These are phyloP conservation scores for Blastobotrys illinoisensis DNA, from an alignment of 1,139 yeast genomes.

Conservation along the genomic window DNA sequence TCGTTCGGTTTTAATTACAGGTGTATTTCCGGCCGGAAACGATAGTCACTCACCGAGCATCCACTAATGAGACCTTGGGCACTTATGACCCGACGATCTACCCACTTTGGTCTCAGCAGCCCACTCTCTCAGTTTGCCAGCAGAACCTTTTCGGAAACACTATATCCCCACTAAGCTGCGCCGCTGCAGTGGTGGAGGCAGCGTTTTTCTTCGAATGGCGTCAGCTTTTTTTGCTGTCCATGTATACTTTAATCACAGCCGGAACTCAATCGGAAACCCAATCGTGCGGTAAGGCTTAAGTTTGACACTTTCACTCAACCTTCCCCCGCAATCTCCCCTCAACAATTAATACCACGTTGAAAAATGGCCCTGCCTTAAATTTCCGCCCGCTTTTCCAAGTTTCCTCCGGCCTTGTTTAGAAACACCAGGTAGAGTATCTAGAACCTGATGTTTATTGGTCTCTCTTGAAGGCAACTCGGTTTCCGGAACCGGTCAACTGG, in stretches of 20 bases:
- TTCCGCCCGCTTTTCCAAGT: too few species aligned
- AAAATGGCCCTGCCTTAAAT: not conserved
- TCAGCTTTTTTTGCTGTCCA: not conserved
- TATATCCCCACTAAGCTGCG: not conserved
- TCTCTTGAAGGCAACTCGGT: not conserved
- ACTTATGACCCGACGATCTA: not conserved
- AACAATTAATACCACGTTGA: not conserved
- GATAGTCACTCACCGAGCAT: not conserved
- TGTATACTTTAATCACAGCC: not conserved
- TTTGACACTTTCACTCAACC: not conserved
- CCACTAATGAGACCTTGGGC: not conserved
- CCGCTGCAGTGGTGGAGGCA: not conserved
- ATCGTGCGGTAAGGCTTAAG: not conserved
- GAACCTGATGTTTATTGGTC: not conserved
- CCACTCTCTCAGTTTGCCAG: not conserved
- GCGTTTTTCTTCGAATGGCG: not conserved
- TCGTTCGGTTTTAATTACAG: not conserved
- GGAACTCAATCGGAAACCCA: not conserved
- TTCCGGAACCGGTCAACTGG: not conserved
- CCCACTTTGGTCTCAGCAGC: not conserved
- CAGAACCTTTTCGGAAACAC: not conserved
- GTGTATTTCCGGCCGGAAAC: not conserved
- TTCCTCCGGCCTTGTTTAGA: not conserved
- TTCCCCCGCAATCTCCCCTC: not conserved
- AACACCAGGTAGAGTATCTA: too few species aligned